Evolutionary conservation across 2,329 filamentous ascomycete genomes (phyloP).

Genomic region (Emergomyces pasteurianus): DNA sequence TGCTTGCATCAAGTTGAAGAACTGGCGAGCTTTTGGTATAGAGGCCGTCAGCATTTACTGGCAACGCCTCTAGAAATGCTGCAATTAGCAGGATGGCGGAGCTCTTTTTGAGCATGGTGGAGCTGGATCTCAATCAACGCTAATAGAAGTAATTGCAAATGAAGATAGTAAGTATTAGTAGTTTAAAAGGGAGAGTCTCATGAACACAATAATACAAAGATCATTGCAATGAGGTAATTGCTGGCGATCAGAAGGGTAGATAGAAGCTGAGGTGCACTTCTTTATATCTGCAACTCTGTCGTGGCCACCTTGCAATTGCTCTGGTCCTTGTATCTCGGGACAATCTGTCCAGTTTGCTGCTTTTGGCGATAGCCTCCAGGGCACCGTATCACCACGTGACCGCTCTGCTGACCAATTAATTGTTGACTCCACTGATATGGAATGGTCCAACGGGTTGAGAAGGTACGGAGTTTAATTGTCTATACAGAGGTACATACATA

Average conservation of each 20-base stretch:
- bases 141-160: neutral
- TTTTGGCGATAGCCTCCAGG: neutral
- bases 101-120: constrained; percentile 22
- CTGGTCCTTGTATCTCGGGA: neutral
- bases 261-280: neutral
- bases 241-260: neutral
- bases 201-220: neutral
- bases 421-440: too few species aligned
- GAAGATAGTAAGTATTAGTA: neutral
- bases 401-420: constrained; percentile 10
- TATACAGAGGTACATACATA: too few species aligned
- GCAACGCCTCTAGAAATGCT: constrained; percentile 53
- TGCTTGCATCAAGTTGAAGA: constrained; percentile 65
- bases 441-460: too few species aligned
- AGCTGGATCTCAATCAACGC: neutral
- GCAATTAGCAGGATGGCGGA: constrained; percentile 41
- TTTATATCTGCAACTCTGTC: neutral
- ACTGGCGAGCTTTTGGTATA: constrained; percentile 84
- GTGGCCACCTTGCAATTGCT: neutral
- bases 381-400: constrained; percentile 8
- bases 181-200: neutral
- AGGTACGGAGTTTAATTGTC: too few species aligned
- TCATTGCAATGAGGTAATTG: neutral
- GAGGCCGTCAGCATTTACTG: constrained; percentile 52
- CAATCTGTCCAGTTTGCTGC: constrained; percentile 4